Evolutionary conservation across 768 basidiomycete species (phyloP), one percentile per base, ranked within the genome.

Genomic region (Tricholoma flavovirens): DNA sequence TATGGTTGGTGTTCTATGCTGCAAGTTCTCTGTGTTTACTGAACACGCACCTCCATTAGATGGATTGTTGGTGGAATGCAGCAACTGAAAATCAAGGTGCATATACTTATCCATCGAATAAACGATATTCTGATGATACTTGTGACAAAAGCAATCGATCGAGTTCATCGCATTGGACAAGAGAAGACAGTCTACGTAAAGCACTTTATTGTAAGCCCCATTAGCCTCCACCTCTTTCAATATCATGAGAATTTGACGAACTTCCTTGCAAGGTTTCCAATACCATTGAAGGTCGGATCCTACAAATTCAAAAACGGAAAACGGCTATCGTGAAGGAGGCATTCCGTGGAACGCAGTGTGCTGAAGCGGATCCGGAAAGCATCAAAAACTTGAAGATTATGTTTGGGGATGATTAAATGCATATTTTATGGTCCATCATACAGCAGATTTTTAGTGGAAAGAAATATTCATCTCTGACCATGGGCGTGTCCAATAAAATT

Each of bases 51-150:
- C 1, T 55, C 32, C 38, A 42, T 9, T 55, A 92, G 90, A 93
- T 93, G 90, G 90, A 92, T 64, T 93, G 89, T 61, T 92, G 90
- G 90, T 93, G 90, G 90, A 93, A 92, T 66, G 82, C 87, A 4
- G 89, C 90, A 0, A 83, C 79, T 4, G 91, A 93, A 66, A 84
- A 84, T 51, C 90, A 93, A 80, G 88, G 87, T 83, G 60, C 52
- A 46, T 32, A n/a, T 19, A 35, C 29, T 14, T 53, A 29, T 26
- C 6, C 17, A 11, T 26, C 14, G 30, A 38, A 14, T 21, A 46
- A 33, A 22, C 3, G 50, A 33, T 26, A 11, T 17, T 32, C 43
- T 33, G 30, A 26, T 33, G 30, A 26, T 7, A 21, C 29, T 32
- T 29, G 4, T 21, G 12, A 33, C 21, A 40, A 50, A 52, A 87